phyloP scores from a whole-genome alignment of 2,329 filamentous ascomycete genomes.

The Colletotrichum phormii region DNA sequence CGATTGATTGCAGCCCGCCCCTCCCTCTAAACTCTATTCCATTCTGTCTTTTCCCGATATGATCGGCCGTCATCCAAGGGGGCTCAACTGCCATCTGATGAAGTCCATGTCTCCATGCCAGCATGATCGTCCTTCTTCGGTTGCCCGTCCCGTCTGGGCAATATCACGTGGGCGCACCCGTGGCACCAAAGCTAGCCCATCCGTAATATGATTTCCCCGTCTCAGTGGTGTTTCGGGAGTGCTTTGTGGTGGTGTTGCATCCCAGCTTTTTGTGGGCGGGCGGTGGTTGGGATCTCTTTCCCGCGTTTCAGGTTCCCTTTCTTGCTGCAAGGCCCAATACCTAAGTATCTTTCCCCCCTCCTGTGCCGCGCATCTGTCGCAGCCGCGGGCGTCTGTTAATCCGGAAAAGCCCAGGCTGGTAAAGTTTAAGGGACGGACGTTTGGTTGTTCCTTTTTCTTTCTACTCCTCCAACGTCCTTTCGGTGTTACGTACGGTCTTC shows the following conservation, averaged over 20 bases:
- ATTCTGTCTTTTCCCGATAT: conserved; percentile 3
- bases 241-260: conserved; percentile 22
- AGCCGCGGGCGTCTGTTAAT: neutral
- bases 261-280: conserved; percentile 27
- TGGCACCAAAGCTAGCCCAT: neutral
- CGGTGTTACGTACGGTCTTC: neutral
- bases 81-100: conserved; percentile 29
- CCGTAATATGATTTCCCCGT: conserved; percentile 12
- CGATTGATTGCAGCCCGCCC: neutral
- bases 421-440: conserved; percentile 5
- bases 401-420: neutral
- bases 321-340: neutral
- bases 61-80: conserved; percentile 11
- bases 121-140: conserved; percentile 1
- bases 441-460: conserved; percentile 1
- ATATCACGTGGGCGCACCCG: conserved; percentile 17
- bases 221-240: conserved; percentile 35
- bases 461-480: neutral
- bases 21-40: conserved; percentile 5
- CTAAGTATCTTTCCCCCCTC: neutral
- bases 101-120: neutral
- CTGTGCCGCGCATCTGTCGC: neutral
- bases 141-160: conserved; percentile 22
- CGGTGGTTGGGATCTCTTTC: neutral
- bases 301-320: conserved; percentile 22